phyloP scores from a whole-genome alignment of 352 stramenopile species.

The Albugo laibachii region DNA sequence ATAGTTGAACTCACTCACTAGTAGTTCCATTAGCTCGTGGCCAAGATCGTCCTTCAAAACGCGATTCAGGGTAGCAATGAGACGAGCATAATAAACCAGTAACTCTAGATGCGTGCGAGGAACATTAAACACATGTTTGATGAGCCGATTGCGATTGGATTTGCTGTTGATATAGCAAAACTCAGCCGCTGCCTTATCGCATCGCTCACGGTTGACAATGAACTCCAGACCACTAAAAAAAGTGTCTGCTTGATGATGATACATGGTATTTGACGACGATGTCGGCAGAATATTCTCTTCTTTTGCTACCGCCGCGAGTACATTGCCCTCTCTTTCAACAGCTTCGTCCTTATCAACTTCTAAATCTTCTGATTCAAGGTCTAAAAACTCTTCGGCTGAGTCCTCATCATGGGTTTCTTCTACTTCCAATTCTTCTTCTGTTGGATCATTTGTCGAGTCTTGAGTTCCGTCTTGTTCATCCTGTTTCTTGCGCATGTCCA shows the following conservation, averaged over 20 bases:
- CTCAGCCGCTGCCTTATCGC: constrained; percentile 89
- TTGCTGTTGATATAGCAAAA: constrained; percentile 95
- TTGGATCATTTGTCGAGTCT: constrained; percentile 2
- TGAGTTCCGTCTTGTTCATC: constrained; percentile 11
- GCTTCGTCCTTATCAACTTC: constrained; percentile 13
- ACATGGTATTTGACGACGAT: constrained; percentile 11
- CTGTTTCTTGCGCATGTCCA: constrained; percentile 74
- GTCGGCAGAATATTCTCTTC: not conserved
- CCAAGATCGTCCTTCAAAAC: constrained; percentile 85
- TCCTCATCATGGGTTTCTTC: constrained; percentile 22
- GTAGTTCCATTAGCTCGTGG: constrained; percentile 73
- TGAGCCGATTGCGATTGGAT: constrained; percentile 73
- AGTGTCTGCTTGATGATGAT: constrained; percentile 89
- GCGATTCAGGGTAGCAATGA: constrained; percentile 84
- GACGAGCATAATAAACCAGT: constrained; percentile 87
- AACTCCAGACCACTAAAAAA: constrained; percentile 84
- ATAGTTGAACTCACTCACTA: constrained; percentile 91
- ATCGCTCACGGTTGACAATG: constrained; percentile 85
- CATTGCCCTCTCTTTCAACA: constrained; percentile 4
- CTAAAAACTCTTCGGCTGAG: constrained; percentile 16
- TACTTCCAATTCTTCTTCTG: constrained; percentile 16
- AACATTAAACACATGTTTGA: constrained; percentile 87
- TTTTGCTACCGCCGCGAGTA: constrained; percentile 2
- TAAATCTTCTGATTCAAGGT: constrained; percentile 16
- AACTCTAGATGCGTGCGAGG: constrained; percentile 87